phyloP scores from a whole-genome alignment of 2,329 filamentous ascomycete species.

The Lecanicillium sp. region DNA sequence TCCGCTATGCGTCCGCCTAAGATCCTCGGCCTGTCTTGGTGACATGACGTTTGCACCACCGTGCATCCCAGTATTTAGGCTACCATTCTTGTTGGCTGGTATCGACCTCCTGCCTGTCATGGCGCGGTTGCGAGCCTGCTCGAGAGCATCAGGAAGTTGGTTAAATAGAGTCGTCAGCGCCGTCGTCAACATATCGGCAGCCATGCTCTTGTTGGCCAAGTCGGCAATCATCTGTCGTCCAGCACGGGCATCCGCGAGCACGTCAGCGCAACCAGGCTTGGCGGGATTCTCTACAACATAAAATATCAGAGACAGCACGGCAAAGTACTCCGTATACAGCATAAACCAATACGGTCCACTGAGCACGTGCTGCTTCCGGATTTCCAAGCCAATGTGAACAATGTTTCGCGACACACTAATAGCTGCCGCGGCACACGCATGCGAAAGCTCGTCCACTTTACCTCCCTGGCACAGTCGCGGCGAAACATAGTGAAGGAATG shows the following conservation, averaged over 20 bases:
- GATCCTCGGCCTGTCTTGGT: conserved; percentile 25
- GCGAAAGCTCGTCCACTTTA: conserved; percentile 65
- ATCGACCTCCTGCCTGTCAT: conserved; percentile 6
- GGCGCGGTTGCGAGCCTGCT: conserved; percentile 34
- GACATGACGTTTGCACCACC: conserved; percentile 36
- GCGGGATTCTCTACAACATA: conserved; percentile 75
- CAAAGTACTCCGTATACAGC: conserved; percentile 76
- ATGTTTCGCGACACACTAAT: conserved; percentile 62
- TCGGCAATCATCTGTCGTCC: conserved; percentile 76
- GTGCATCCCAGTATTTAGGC: conserved; percentile 38
- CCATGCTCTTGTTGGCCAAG: conserved; percentile 75
- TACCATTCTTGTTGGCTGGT: no score
- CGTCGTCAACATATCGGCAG: conserved; percentile 75
- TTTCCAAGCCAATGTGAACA: conserved; percentile 70
- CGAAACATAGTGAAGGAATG: conserved; percentile 77
- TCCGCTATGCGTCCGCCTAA: conserved; percentile 21
- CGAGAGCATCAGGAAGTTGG: conserved; percentile 66
- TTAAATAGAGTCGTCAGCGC: conserved; percentile 78
- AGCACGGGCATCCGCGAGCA: conserved; percentile 75
- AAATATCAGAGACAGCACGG: conserved; percentile 70
- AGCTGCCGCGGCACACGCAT: conserved; percentile 59
- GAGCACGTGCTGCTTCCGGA: conserved; percentile 65
- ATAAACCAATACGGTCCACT: conserved; percentile 83
- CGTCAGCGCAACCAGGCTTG: conserved; percentile 65
- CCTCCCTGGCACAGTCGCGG: conserved; percentile 47